phyloP scores from a whole-genome alignment of 345 rosid genomes.

The Ailanthus altissimus region DNA sequence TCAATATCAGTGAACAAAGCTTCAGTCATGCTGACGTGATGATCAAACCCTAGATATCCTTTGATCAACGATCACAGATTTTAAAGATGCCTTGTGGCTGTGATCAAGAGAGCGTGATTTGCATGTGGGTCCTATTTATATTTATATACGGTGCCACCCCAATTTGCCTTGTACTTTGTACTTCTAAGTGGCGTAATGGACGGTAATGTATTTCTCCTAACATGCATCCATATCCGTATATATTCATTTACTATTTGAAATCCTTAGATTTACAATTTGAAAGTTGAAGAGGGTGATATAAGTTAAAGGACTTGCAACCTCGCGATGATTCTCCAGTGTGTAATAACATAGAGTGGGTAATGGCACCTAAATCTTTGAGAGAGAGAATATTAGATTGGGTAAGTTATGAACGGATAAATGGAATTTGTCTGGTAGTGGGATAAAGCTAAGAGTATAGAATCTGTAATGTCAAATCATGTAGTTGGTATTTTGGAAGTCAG shows the following conservation, averaged over 20 bases:
- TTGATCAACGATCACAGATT: background rate
- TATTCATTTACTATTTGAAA: no score
- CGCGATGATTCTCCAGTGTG: no score
- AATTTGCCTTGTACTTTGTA: constrained; percentile 3
- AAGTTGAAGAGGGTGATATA: no score
- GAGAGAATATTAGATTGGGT: background rate
- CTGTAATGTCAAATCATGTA: constrained; percentile 93
- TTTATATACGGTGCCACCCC: background rate
- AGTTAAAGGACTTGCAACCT: no score
- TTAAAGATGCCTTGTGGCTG: background rate
- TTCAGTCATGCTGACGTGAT: constrained; percentile 33
- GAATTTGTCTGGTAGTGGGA: background rate
- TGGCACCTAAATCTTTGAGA: no score
- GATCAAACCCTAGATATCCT: constrained; percentile 22
- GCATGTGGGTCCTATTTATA: background rate
- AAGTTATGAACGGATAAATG: background rate
- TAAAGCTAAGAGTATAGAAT: constrained; percentile 50
- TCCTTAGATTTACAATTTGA: no score
- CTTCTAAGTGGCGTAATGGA: background rate
- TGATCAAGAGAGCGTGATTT: background rate
- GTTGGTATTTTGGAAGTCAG: constrained; percentile 65
- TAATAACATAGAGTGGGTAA: background rate
- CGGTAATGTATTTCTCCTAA: no score
- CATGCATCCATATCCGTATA: no score
- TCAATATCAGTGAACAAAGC: background rate